Evolutionary conservation across 2,329 filamentous ascomycete genomes (phyloP).

Genomic region (Juglanconis sp.): DNA sequence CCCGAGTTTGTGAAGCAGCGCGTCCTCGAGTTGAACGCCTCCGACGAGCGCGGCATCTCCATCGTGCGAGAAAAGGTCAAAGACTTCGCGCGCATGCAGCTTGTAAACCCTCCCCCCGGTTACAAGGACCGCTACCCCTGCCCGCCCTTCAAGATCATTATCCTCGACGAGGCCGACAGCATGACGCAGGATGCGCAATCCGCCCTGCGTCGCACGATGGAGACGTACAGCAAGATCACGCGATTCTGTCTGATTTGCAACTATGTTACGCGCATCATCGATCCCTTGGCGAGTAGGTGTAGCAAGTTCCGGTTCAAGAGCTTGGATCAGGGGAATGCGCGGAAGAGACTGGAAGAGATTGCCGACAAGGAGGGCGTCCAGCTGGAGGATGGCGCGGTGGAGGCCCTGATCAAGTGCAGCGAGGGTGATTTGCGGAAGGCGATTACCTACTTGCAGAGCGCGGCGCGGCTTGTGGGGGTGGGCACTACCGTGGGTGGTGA

Average conservation of each 20-base stretch:
- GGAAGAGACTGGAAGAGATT: constrained; percentile 76
- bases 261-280: constrained; percentile 97
- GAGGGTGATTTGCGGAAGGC: constrained; percentile 95
- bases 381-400: constrained; percentile 74
- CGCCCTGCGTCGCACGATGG: constrained; percentile 92
- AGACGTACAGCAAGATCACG: constrained; percentile 95
- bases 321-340: constrained; percentile 81
- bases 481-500: constrained; percentile 42
- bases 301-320: constrained; percentile 98
- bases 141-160: constrained; percentile 97
- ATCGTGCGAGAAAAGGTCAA: constrained; percentile 99
- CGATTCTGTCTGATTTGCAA: constrained; percentile 98
- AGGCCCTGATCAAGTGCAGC: constrained; percentile 79
- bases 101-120: constrained; percentile 73
- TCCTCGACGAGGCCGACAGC: constrained; percentile 95
- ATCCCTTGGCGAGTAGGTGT: constrained; percentile 88
- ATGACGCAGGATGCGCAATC: constrained; percentile 99
- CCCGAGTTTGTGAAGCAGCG: constrained; percentile 89
- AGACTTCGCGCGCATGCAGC: constrained; percentile 92
- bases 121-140: constrained; percentile 77
- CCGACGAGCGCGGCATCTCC: constrained; percentile 94
- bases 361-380: constrained; percentile 72
- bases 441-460: constrained; percentile 93
- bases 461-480: constrained; percentile 81
- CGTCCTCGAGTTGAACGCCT: constrained; percentile 98